Percentiles rank a stretch among this genome's conserved stretches.
These are phyloP conservation scores for Globisporangium carolinianum DNA, from an alignment of 352 stramenopile species.

Conservation along the genomic window DNA sequence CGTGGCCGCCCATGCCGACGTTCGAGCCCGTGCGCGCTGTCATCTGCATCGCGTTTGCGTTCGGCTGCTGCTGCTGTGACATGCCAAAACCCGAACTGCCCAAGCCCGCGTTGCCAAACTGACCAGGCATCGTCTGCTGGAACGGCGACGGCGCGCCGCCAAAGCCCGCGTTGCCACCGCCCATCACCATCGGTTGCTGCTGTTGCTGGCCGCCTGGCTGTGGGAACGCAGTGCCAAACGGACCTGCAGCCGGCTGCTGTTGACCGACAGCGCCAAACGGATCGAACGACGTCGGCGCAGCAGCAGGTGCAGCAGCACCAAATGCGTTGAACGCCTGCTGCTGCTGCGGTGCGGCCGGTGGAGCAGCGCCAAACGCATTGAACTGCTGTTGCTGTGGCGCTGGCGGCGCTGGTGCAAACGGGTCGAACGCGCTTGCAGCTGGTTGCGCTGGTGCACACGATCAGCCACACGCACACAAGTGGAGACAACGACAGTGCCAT, in stretches of 20 bases:
- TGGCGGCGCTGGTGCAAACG: constrained; percentile 41
- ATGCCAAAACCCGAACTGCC: constrained; percentile 13
- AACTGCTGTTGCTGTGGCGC: constrained; percentile 25
- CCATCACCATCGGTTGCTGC: constrained; percentile 37
- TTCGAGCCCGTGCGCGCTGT: constrained; percentile 35
- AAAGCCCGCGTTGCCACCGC: constrained; percentile 20
- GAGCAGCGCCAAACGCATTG: constrained; percentile 30
- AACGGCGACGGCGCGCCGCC: constrained; percentile 28
- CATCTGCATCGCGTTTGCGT: constrained; percentile 17
- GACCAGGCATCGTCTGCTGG: constrained; percentile 33
- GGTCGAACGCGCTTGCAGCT: constrained; percentile 46
- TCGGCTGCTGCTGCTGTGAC: constrained; percentile 22
- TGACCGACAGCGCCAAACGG: constrained; percentile 38
- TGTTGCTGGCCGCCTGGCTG: constrained; percentile 30
- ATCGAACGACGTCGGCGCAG: constrained; percentile 30
- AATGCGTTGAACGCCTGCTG: constrained; percentile 56
- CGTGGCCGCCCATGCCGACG: constrained; percentile 10
- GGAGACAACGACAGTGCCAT: no score
- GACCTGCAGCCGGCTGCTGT: constrained; percentile 16
- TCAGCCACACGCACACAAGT: no score
- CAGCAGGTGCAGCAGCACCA: constrained; percentile 21
- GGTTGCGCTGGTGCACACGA: constrained; percentile 8
- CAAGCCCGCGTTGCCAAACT: constrained; percentile 16
- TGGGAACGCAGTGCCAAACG: constrained; percentile 37
- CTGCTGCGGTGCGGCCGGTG: constrained; percentile 17